Evolutionary conservation across 78 protist species (phyloP), one percentile per base, ranked within the genome.

Genomic region (Creolimax fragrantissima): DNA sequence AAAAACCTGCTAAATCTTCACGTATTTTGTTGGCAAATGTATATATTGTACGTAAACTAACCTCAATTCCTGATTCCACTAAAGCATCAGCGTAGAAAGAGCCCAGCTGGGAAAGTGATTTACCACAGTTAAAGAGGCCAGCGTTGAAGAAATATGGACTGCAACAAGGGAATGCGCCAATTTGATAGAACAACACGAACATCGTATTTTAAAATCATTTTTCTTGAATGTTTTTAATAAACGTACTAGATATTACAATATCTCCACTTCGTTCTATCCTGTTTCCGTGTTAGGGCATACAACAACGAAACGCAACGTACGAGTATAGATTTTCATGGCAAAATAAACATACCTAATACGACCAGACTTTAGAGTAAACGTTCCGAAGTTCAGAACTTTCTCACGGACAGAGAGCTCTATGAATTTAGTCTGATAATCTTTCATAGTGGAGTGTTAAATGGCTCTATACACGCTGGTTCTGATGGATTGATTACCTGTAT

Each of bases 81-180:
- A 93, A 43, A 3, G 95, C 95, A 35, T 5, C 6, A 3, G 95
- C 95, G 5, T 94, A 94, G 17, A 4, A 41, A 3, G 5, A 6
- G 44, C 95, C 95, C 4, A 94, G 91, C 44, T 39, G 2, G 2
- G 95, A 85, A 4, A 94, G 45, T 5, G 93, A 84, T 37, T 2
- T 2, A 39, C 94, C 95, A 3, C 81, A 17, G 85, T 88, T 92
- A 93, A 94, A 94, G 35, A 94, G 92, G 11, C 95, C 95, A 2
- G 94, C 94, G 47, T 94, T 94, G 91, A 94, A 94, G 45, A 94
- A 94, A 88, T 94, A 94, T 3, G 95, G 95, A 89, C 92, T 86
- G 32, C 2, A 2, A 17, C 92, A 44, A 36, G 32, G n/a, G 92
- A 89, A 89, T n/a, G 92, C 17, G 84, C 17, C 86, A 36, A 58